Evolutionary conservation across 306 rosid genomes (phyloP).

Genomic region (Nissolia schottii): DNA sequence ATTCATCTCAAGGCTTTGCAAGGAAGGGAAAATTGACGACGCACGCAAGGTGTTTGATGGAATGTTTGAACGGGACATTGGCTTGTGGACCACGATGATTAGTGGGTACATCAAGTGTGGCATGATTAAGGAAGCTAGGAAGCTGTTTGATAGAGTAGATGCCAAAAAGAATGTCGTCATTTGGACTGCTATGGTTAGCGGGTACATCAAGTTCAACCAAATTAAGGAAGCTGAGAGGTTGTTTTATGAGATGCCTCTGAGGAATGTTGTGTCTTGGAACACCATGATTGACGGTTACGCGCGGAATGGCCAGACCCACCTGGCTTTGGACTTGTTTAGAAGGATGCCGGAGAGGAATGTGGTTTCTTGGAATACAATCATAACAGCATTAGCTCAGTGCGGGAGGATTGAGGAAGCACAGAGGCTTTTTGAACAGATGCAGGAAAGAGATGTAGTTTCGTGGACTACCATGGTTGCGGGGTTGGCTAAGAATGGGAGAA

Average conservation of each 20-base stretch:
- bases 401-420: constrained; percentile 39
- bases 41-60: constrained; percentile 42
- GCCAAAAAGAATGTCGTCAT: constrained; percentile 30
- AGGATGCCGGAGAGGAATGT: constrained; percentile 44
- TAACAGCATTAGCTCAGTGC: constrained; percentile 35
- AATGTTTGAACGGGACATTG: constrained; percentile 33
- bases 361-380: constrained; percentile 38
- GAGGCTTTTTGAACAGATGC: constrained; percentile 30
- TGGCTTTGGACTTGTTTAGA: constrained; percentile 39
- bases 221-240: constrained; percentile 41
- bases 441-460: constrained; percentile 41
- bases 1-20: constrained; percentile 16
- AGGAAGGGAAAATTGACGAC: constrained; percentile 23
- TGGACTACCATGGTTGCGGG: constrained; percentile 48
- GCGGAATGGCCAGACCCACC: constrained; percentile 16
- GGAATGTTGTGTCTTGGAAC: constrained; percentile 44
- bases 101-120: constrained; percentile 40
- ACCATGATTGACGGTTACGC: constrained; percentile 49
- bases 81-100: constrained; percentile 46
- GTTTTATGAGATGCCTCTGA: constrained; percentile 36
- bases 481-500: constrained; percentile 32
- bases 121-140: constrained; percentile 44
- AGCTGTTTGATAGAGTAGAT: constrained; percentile 39
- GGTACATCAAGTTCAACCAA: constrained; percentile 32
- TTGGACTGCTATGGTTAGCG: constrained; percentile 37